Evolutionary conservation across 2,329 filamentous ascomycete genomes (phyloP), one percentile per base, ranked within the genome.

Genomic region (Thielaviopsis euricoi): DNA sequence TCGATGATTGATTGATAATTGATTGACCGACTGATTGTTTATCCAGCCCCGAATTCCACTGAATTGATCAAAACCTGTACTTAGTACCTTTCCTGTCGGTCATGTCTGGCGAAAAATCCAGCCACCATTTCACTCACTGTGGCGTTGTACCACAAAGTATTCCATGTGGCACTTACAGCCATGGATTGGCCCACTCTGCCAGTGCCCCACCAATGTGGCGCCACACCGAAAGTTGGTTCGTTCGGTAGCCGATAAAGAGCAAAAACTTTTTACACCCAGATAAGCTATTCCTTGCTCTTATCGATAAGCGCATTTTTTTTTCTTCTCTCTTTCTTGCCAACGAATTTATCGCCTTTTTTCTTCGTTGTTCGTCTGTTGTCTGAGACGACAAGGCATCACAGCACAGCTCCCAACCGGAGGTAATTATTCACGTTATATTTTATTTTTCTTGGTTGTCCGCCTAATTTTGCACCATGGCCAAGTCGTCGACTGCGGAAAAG

Each of bases 401-500:
- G n/a, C 29, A 49, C 25, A 26, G 40, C 46, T 29, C 43, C n/a
- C n/a, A n/a, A n/a, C n/a, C n/a, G n/a, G n/a, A n/a, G n/a, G n/a
- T 22, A 33, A 13, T 21, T 6, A 4, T 53, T 37, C 19, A 21
- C 12, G 17, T 37, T 19, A 12, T n/a, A n/a, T 21, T 19, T 3
- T 19, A 19, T 13, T 29, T n/a, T 48, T 48, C 10, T 48, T 48
- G 10, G 10, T 21, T 48, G 19, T 21, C 15, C 26, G 12, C 10
- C 22, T 12, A 9, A 13, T 25, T 25, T 29, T 10, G 6, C 17
- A 21, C 21, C 52, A 61, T 59, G 48, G 61, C 63, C 17, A 68
- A 67, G 59, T 66, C 66, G 17, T 43, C 37, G 37, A 43, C 37
- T 40, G 22, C 55, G 10, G 65, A 73, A 52, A 75, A 74, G 67